Evolutionary conservation across 352 stramenopile species (phyloP).

Genomic region (Phytopythium mirpurense): DNA sequence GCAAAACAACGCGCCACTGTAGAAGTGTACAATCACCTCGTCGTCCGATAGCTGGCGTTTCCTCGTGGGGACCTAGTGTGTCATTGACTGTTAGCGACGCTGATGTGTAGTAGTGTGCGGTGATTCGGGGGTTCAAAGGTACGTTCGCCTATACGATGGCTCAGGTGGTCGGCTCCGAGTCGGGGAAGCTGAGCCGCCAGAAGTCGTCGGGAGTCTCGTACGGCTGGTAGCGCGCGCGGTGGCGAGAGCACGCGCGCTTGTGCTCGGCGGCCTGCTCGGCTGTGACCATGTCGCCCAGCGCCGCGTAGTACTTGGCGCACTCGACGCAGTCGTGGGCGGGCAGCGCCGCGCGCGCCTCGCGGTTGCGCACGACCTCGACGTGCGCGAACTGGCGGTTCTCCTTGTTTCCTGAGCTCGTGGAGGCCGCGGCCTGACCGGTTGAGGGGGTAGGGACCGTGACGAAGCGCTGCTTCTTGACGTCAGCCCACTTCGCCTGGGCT

Average conservation of each 20-base stretch:
- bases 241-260: conserved; percentile 62
- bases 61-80: not conserved
- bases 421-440: not conserved
- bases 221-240: conserved; percentile 64
- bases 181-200: conserved; percentile 78
- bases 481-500: conserved; percentile 28
- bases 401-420: not conserved
- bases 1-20: not conserved
- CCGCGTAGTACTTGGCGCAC: conserved; percentile 78
- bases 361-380: conserved; percentile 80
- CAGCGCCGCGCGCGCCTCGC: conserved; percentile 46
- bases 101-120: not conserved
- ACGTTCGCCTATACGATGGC: too few species aligned
- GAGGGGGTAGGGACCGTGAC: not conserved
- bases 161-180: conserved; percentile 27
- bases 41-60: not conserved
- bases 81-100: not conserved
- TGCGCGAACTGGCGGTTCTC: conserved; percentile 28
- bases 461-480: conserved; percentile 30
- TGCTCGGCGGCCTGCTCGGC: conserved; percentile 25
- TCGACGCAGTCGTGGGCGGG: conserved; percentile 64
- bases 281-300: conserved; percentile 40
- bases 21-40: conserved; percentile 1
- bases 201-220: conserved; percentile 85
- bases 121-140: too few species aligned